Percentiles rank a stretch among this genome's conserved stretches.
Conservation (phyloP, 768 basidiomycete genomes). For the Paxillus rubicundulus region DNA sequence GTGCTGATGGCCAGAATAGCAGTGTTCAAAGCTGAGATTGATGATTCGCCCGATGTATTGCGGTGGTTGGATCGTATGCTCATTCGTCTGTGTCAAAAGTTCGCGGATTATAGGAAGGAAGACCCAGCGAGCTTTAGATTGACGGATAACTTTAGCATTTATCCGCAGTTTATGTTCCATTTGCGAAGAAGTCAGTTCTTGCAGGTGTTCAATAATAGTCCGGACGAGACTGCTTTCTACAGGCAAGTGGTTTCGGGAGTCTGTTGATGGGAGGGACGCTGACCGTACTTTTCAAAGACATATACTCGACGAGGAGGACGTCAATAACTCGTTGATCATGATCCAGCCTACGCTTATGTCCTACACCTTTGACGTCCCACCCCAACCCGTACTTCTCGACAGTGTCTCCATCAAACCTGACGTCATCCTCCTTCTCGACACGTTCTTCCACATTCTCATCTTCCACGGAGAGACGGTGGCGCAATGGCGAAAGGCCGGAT, state of each 20-base stretch:
- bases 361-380: slow-evolving; percentile 87
- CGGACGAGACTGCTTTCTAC: slow-evolving; percentile 99
- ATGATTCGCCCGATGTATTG: slow-evolving; percentile 94
- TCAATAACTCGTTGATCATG: slow-evolving; percentile 99
- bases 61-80: slow-evolving; percentile 99
- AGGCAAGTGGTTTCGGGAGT: slow-evolving; percentile 48
- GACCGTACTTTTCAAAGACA: slow-evolving; percentile 53
- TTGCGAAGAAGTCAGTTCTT: slow-evolving; percentile 94
- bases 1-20: slow-evolving; percentile 99
- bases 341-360: slow-evolving; percentile 99
- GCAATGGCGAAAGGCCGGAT: slow-evolving; percentile 96
- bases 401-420: slow-evolving; percentile 97
- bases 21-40: slow-evolving; percentile 98
- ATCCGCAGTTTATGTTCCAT: slow-evolving; percentile 99
- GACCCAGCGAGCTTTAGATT: slow-evolving; percentile 93
- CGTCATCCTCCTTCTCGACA: slow-evolving; percentile 93
- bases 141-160: slow-evolving; percentile 95
- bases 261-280: slow-evolving; percentile 2
- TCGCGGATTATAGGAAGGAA: slow-evolving; percentile 98
- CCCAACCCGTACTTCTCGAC: slow-evolving; percentile 94
- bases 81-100: slow-evolving; percentile 97
- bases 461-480: slow-evolving; percentile 98
- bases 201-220: slow-evolving; percentile 99
- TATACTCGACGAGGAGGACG: slow-evolving; percentile 93
- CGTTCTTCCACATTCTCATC: slow-evolving; percentile 99